Conservation (phyloP, 257 asterid genomes). For the Solanum pimpinellifolium region DNA sequence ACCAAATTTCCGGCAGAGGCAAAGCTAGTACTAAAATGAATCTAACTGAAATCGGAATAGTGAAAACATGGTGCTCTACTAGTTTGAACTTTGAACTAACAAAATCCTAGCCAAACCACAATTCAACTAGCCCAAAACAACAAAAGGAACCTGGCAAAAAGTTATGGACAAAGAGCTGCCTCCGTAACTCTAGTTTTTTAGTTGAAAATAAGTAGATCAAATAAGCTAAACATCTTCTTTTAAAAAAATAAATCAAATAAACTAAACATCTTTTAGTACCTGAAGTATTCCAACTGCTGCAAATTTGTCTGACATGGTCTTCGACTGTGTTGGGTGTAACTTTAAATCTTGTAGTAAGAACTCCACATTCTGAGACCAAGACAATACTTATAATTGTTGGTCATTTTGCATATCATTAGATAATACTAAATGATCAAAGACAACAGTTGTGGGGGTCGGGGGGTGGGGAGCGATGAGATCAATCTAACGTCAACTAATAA, state of each 20-base stretch:
- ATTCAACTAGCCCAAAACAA: background rate
- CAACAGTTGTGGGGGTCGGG: background rate
- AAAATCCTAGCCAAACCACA: no score
- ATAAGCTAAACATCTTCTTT: background rate
- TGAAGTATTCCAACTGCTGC: constrained; percentile 96
- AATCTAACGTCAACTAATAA: background rate
- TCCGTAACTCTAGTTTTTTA: background rate
- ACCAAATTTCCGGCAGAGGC: no score
- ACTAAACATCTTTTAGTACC: constrained; percentile 26
- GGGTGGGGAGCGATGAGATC: background rate
- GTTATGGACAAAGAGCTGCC: background rate
- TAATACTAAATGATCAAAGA: background rate
- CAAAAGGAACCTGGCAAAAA: background rate
- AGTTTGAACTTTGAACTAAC: no score
- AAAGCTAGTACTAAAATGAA: no score
- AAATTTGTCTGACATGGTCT: constrained; percentile 73
- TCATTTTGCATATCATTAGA: background rate
- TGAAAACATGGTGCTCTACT: no score
- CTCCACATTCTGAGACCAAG: constrained; percentile 39
- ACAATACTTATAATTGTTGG: background rate
- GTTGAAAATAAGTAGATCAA: background rate
- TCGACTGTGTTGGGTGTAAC: constrained; percentile 41
- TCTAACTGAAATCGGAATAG: no score
- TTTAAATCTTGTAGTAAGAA: constrained; percentile 43
- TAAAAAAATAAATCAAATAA: background rate